Conservation (phyloP, 306 rosid species). For the Trichosanthes cucumerina region DNA sequence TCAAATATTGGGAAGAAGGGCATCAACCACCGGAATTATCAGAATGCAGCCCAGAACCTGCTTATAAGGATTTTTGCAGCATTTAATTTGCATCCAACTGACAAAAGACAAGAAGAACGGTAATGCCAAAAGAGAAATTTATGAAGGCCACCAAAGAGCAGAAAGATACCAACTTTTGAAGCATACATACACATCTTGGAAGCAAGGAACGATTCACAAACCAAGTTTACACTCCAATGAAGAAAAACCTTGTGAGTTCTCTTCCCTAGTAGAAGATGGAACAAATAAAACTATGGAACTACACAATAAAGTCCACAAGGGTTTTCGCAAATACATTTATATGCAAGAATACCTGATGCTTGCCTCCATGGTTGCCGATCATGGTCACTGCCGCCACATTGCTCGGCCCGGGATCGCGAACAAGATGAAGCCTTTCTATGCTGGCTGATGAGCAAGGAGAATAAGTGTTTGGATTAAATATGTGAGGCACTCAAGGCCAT, state of each 20-base stretch:
- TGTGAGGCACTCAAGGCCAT: slow-evolving; percentile 89
- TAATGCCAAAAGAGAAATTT: neutral
- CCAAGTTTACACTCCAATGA: slow-evolving; percentile 29
- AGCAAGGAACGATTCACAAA: slow-evolving; percentile 10
- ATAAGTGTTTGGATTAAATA: slow-evolving; percentile 25
- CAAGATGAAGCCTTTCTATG: slow-evolving; percentile 3
- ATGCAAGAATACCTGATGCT: slow-evolving; percentile 19
- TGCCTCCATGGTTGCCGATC: neutral
- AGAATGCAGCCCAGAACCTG: neutral
- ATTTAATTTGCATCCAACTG: neutral
- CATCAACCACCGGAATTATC: neutral
- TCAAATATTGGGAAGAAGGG: neutral
- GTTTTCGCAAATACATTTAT: slow-evolving; percentile 21
- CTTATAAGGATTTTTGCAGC: neutral
- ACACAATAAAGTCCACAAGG: slow-evolving; percentile 25
- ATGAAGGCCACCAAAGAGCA: neutral
- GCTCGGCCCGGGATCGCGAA: slow-evolving; percentile 8
- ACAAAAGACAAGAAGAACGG: neutral
- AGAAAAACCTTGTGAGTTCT: slow-evolving; percentile 13
- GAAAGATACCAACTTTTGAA: neutral
- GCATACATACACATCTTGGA: slow-evolving; percentile 1
- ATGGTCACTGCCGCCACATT: slow-evolving; percentile 10
- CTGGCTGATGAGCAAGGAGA: slow-evolving; percentile 10
- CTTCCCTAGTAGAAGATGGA: slow-evolving; percentile 13
- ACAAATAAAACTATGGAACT: slow-evolving; percentile 15